Evolutionary conservation across 305 asterid species (phyloP), one percentile per base, ranked within the genome.

Genomic region (Caryopteris hybrid): DNA sequence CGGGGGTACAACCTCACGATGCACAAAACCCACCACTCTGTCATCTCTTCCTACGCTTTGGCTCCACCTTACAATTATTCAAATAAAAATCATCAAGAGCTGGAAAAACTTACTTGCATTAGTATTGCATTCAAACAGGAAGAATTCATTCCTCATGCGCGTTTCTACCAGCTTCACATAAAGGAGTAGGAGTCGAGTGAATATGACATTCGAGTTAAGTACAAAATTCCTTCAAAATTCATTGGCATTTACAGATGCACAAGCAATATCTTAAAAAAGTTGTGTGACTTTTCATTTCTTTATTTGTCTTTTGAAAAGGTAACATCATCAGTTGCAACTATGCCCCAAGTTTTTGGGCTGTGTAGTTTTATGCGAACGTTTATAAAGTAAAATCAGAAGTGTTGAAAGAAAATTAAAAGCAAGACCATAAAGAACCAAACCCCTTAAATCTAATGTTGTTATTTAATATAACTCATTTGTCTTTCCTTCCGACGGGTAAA

Each of bases 41-140:
- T 84, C 72, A 88, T 71, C 95, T 86, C 86, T 87, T 91, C 73
- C 95, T 82, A 29, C 97, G 95, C 84, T 89, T 91, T 18, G 90
- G 70, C 73, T 83, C 93, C 90, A 85, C 93, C 96, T 88, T 61
- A 46, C 8, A 65, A 71, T 52, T 41, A 53, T 70, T 54, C 43
- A 66, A 51, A 70, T 45, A 58, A 43, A 67, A 58, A 31, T 18
- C 14, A 70, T 2, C 18, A 23, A 36, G 67, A 8, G 61, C 58
- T 59, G 47, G 53, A 48, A 10, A 59, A 20, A 17, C 53, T 18
- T 66, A 57, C 45, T 48, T 68, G 50, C 21, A 45, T 17, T 48
- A 36, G 43, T 16, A 38, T 22, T 36, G 68, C 46, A 17, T 70
- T 38, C 63, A 71, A 62, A 20, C 9, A 67, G 66, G 43, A 64